A percentile compares a stretch with the other conserved stretches of the same genome.
Conservation (phyloP, 2,329 filamentous ascomycete genomes). For the Stagonosporopsis rhizophila region DNA sequence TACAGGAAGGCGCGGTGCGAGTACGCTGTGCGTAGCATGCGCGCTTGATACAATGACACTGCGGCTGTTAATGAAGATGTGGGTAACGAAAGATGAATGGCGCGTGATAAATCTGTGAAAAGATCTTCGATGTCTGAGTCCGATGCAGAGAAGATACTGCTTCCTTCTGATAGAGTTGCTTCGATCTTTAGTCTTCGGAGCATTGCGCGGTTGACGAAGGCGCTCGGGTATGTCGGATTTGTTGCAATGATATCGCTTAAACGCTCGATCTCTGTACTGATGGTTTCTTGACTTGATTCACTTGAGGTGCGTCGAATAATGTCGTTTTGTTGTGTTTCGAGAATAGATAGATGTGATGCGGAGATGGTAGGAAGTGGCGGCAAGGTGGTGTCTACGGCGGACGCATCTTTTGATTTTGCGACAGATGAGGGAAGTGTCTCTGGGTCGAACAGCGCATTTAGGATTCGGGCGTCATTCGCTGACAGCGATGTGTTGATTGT, state of each 20-base stretch:
- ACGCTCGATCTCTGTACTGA: constrained; percentile 36
- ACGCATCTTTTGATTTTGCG: constrained; percentile 54
- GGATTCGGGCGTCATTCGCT: constrained; percentile 47
- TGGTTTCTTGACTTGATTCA: constrained; percentile 16
- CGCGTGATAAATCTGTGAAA: constrained; percentile 50
- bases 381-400: constrained; percentile 54
- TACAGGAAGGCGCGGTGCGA: constrained; percentile 69
- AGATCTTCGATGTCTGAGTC: constrained; percentile 23
- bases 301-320: constrained; percentile 47
- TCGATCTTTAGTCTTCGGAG: constrained; percentile 61
- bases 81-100: constrained; percentile 62
- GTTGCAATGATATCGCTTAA: constrained; percentile 65
- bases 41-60: constrained; percentile 62
- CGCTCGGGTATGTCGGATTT: constrained; percentile 72
- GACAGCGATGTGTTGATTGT: constrained; percentile 57
- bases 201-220: constrained; percentile 77
- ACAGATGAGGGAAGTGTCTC: constrained; percentile 55
- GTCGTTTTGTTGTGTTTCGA: constrained; percentile 55
- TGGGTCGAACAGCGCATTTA: constrained; percentile 51
- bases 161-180: background rate
- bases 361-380: constrained; percentile 53
- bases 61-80: constrained; percentile 50
- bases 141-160: constrained; percentile 25
- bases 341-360: constrained; percentile 41
- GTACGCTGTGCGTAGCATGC: constrained; percentile 72